A percentile compares a stretch with the other conserved stretches of the same genome.
Conservation (phyloP, 176 grass and related monocot genomes). For the Metroxylon sagu region DNA sequence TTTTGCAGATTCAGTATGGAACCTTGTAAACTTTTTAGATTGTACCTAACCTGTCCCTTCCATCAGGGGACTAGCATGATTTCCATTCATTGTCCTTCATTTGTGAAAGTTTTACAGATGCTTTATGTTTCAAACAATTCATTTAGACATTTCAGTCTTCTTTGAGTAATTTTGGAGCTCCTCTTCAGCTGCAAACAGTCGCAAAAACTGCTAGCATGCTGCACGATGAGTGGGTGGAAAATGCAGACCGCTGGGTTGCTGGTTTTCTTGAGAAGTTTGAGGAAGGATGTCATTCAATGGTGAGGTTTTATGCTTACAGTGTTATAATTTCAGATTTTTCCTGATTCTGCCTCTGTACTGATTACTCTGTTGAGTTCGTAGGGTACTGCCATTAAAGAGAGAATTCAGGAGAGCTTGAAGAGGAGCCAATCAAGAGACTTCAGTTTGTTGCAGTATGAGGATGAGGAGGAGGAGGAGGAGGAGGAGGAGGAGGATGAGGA, state of each 20-base stretch:
- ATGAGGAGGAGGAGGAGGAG: constrained; percentile 11
- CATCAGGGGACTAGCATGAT: no score
- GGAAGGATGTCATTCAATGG: constrained; percentile 94
- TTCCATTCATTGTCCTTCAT: no score
- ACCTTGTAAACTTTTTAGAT: no score
- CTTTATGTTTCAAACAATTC: no score
- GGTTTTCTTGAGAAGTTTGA: constrained; percentile 96
- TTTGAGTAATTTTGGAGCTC: not conserved
- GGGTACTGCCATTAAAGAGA: constrained; percentile 85
- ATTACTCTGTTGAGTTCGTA: constrained; percentile 16
- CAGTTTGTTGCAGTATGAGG: constrained; percentile 63
- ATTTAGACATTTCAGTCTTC: no score
- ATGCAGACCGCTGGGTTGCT: constrained; percentile 95
- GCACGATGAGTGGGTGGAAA: constrained; percentile 97
- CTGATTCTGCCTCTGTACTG: not conserved
- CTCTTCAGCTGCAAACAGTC: constrained; percentile 54
- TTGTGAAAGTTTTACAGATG: no score
- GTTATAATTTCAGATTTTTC: not conserved
- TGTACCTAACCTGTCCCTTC: no score
- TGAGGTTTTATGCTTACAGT: constrained; percentile 7
- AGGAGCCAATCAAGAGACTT: constrained; percentile 69
- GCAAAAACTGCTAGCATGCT: constrained; percentile 30
- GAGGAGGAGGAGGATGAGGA: constrained; percentile 11
- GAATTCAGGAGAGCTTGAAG: constrained; percentile 64
- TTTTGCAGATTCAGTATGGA: no score